These are phyloP conservation scores for Lolium perenne DNA, from an alignment of 176 grass and related monocot species.

Conservation along the genomic window DNA sequence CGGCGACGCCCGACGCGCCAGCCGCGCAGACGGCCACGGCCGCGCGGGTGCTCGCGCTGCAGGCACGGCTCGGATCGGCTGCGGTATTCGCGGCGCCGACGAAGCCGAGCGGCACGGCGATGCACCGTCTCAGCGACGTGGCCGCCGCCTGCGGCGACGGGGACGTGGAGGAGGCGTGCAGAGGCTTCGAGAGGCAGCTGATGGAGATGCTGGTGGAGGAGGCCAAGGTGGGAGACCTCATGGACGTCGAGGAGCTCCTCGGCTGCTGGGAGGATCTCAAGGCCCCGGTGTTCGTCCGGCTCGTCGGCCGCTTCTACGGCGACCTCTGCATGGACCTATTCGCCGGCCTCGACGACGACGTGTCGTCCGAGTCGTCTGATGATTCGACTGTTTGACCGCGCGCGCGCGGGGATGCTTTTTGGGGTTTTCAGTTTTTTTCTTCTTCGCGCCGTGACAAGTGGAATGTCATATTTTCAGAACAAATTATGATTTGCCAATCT, in stretches of 20 bases:
- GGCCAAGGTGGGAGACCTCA: conserved; percentile 78
- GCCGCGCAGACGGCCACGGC: conserved; percentile 7
- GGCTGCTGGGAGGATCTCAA: conserved; percentile 65
- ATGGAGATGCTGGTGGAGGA: conserved; percentile 86
- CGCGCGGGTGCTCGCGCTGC: conserved; percentile 23
- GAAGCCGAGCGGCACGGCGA: neutral
- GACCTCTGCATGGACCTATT: conserved; percentile 88
- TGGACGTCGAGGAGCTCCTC: conserved; percentile 85
- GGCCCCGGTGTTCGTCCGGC: conserved; percentile 68
- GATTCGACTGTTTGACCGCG: neutral
- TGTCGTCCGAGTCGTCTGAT: neutral
- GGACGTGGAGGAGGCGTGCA: conserved; percentile 66
- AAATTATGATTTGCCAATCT: neutral
- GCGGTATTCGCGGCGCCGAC: conserved; percentile 8
- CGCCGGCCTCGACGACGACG: conserved; percentile 17
- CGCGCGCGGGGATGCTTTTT: neutral
- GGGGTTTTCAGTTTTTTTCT: neutral
- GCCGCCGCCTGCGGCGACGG: neutral
- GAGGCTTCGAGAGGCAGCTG: conserved; percentile 78
- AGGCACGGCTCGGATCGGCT: conserved; percentile 33
- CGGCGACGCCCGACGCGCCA: conserved; percentile 22
- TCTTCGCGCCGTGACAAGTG: neutral
- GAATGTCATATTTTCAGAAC: neutral
- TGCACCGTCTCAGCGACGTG: neutral
- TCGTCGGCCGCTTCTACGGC: conserved; percentile 78